Conservation (phyloP, 305 asterid species). For the Fraxinus angustifolia region DNA sequence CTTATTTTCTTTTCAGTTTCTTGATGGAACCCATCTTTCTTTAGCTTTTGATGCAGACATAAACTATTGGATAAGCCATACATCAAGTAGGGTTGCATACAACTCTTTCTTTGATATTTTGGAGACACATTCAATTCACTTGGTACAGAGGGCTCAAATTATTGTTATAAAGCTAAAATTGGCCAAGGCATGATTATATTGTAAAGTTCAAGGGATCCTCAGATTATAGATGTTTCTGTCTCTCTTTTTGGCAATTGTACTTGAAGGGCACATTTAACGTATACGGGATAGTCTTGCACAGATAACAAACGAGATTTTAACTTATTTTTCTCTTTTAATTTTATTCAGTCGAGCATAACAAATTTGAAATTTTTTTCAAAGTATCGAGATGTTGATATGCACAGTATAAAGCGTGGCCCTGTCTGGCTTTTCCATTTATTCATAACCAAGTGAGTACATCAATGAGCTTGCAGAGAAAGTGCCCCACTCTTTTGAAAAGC, state of each 20-base stretch:
- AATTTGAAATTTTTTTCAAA: neutral
- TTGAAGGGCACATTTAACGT: neutral
- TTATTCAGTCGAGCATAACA: neutral
- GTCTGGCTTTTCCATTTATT: neutral
- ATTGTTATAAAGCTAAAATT: constrained; percentile 29
- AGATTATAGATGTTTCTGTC: neutral
- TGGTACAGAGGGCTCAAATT: constrained; percentile 21
- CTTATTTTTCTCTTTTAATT: neutral
- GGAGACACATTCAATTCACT: neutral
- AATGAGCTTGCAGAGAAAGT: neutral
- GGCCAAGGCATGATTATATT: constrained; percentile 18
- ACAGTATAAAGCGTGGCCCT: neutral
- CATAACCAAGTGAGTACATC: neutral
- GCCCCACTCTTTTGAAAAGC: neutral
- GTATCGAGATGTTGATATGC: neutral
- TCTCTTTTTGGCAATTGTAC: neutral
- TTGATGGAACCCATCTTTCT: constrained; percentile 20
- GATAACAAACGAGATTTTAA: neutral
- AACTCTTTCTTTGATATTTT: constrained; percentile 8
- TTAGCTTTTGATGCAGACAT: constrained; percentile 26
- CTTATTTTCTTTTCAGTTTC: constrained; percentile 21
- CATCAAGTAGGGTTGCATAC: constrained; percentile 5
- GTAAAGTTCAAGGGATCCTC: constrained; percentile 5
- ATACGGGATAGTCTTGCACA: neutral
- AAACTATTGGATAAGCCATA: constrained; percentile 20